Evolutionary conservation across 1,284 basidiomycete species (phyloP), one percentile per base, ranked within the genome.

Genomic region (Trametes pubescens): DNA sequence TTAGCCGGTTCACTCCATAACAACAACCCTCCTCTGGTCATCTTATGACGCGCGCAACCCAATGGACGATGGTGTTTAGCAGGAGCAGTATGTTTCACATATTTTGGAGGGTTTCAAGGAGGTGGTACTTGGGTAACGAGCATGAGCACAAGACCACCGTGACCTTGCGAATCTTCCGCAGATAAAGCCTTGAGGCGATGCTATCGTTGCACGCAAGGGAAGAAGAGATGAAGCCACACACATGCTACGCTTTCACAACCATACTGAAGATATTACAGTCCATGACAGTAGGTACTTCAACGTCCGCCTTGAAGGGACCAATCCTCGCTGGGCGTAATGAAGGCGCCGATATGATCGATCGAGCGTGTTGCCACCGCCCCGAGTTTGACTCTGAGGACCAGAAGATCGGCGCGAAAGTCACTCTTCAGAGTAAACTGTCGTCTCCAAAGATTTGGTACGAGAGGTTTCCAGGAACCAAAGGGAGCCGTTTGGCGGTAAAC

Each of bases 71-170:
- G 8, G 16, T 3, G 40, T 38, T 38, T 3, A 32, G 8, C 8
- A 32, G 29, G 8, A 32, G 3, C 29, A 32, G 29, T 3, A 32
- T 32, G 29, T 8, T 32, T 8, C 3, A 32, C 29, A 8, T 13
- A 6, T 13, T 6, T 38, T 38, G 4, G 37, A 13, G 11, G 10
- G 11, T 10, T 11, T 11, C 37, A 2, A 38, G 11, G 37, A 16
- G 37, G 14, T 13, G 37, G 10, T 16, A 13, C 11, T 16, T 16
- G 14, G 37, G 14, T 43, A n/a, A 57, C 43, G 55, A 44, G n/a
- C 46, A 48, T 21, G 46, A 57, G 34, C 55, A 57, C 55, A 57
- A 57, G 55, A 57, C 55, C 55, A 18, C 26, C 22, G n/a, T n/a
- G n/a, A n/a, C n/a, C n/a, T 48, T 16, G 34, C 47, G 44, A 57